Evolutionary conservation across 148 eudicot genomes (phyloP), one percentile per base, ranked within the genome.

Genomic region (Agrostemma githago): DNA sequence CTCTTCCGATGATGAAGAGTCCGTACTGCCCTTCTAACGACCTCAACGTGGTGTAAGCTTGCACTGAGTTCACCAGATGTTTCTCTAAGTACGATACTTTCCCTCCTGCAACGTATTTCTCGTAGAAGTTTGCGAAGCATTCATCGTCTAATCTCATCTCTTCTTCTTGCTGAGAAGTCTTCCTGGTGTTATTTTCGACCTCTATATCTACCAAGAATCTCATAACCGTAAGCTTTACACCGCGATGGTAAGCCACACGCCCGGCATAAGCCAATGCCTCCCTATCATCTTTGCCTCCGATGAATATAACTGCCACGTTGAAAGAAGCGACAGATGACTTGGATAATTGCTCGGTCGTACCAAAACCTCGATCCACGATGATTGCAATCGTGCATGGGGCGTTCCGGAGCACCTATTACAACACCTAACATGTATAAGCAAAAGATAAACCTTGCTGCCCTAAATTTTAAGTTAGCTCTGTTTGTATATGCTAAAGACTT

Each of bases 321-420:
- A 94, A 76, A 16, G 85, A 57, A 21, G 62, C 81, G 2, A 81
- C 43, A 1, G 70, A 38, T 6, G 85, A 70, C 62, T 73, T 81
- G 19, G 93, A 81, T 59, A 91, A 69, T 20, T 63, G 68, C 37
- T 69, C 76, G 48, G 79, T 83, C 11, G 86, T 66, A 38, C 98
- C 98, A 12, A 94, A 84, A 7, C 98, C 98, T 15, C 96, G 80
- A 79, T 94, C 98, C 19, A 94, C 96, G 74, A 94, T 77, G 66
- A 94, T 86, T 37, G 90, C 98, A 4, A 91, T 85, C 0, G 98
- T 91, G 85, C 97, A 94, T 5, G 98, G 93, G 43, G 97, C 96
- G 37, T 85, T 76, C 5, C 96, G 91, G 21, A 94, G 86, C 48
- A 94, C 84, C 97, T 92, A 74, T 58, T 67, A 8, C 62, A 2